These are phyloP conservation scores for Suhomyces sp. DNA, from an alignment of 805 yeast species.

Conservation along the genomic window DNA sequence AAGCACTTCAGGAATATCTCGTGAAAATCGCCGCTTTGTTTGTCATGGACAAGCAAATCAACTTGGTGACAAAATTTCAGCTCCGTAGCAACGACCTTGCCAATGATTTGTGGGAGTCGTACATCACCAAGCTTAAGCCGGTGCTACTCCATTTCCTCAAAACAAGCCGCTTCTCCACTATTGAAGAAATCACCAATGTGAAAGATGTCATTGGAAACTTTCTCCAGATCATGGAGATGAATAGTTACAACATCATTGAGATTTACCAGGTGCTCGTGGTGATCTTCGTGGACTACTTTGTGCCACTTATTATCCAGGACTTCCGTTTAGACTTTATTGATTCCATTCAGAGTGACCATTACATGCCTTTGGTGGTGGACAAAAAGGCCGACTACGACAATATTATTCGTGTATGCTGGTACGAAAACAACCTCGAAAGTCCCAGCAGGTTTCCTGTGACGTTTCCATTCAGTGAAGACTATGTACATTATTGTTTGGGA, in stretches of 20 bases:
- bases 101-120: conserved; percentile 73
- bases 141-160: conserved; percentile 49
- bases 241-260: conserved; percentile 55
- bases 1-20: conserved; percentile 52
- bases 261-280: conserved; percentile 61
- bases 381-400: conserved; percentile 58
- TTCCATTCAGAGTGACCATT: conserved; percentile 73
- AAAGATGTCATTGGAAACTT: conserved; percentile 68
- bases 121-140: conserved; percentile 57
- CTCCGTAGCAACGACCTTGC: conserved; percentile 61
- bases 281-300: conserved; percentile 56
- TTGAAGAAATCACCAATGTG: conserved; percentile 46
- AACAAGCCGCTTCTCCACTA: conserved; percentile 34
- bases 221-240: conserved; percentile 72
- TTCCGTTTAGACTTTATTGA: conserved; percentile 62
- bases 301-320: conserved; percentile 50
- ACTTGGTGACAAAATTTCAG: conserved; percentile 59
- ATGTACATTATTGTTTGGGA: conserved; percentile 81
- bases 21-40: conserved; percentile 71
- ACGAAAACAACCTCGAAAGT: conserved; percentile 31
- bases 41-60: conserved; percentile 67
- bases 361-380: conserved; percentile 78
- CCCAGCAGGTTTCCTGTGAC: conserved; percentile 57
- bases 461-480: conserved; percentile 81
- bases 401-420: conserved; percentile 68